Evolutionary conservation across 2,329 filamentous ascomycete genomes (phyloP).

Genomic region (Colletotrichum navitas): DNA sequence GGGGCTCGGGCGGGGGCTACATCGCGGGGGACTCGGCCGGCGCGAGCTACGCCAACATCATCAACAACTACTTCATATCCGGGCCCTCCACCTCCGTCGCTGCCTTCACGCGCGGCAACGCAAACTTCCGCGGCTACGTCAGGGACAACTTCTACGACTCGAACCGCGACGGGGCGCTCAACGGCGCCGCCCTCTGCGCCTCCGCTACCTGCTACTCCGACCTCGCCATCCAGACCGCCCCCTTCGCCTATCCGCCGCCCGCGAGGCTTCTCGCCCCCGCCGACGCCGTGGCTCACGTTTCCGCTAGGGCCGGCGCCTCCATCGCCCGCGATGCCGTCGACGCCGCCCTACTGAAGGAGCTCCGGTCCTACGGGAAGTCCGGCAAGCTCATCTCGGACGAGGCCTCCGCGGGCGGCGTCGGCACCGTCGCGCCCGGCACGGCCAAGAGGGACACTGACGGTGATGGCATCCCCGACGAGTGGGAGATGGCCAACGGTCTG

Average conservation of each 20-base stretch:
- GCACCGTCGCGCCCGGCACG: constrained; percentile 54
- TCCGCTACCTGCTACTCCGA: constrained; percentile 60
- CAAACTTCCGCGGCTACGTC: constrained; percentile 66
- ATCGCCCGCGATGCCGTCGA: constrained; percentile 60
- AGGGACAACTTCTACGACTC: constrained; percentile 65
- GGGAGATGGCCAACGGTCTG: constrained; percentile 58
- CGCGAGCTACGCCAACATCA: constrained; percentile 63
- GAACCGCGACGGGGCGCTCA: constrained; percentile 61
- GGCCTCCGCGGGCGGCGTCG: constrained; percentile 56
- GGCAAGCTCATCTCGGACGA: constrained; percentile 62
- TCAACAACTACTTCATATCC: constrained; percentile 69
- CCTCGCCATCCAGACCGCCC: constrained; percentile 56
- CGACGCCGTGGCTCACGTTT: constrained; percentile 56
- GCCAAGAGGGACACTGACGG: constrained; percentile 59
- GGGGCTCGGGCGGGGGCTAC: constrained; percentile 66
- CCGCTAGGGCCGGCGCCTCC: constrained; percentile 57
- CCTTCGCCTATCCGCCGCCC: constrained; percentile 59
- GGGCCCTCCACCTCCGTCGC: constrained; percentile 63
- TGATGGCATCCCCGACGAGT: constrained; percentile 64
- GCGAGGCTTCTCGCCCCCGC: constrained; percentile 53
- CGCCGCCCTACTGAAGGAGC: constrained; percentile 55
- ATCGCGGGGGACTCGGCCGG: constrained; percentile 65
- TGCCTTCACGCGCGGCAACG: constrained; percentile 68
- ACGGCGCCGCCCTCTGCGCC: constrained; percentile 60
- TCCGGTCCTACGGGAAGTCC: constrained; percentile 59